Conservation (phyloP, 495 filamentous ascomycete genomes). For the Gamarada debralockiae region DNA sequence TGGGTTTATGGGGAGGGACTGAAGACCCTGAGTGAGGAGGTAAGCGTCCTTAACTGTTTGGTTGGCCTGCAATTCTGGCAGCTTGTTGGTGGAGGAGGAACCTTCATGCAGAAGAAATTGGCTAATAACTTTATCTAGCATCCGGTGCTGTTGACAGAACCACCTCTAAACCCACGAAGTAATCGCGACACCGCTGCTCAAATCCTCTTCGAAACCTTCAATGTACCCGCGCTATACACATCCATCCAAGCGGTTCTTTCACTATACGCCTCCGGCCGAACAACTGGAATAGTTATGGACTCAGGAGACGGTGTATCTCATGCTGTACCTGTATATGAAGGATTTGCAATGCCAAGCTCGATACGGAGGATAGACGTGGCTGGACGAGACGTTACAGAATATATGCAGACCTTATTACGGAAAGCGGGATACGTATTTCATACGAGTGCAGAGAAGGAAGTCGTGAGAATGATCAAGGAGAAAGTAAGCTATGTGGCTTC, state of each 20-base stretch:
- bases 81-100: background rate
- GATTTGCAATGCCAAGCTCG: constrained; percentile 92
- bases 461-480: constrained; percentile 58
- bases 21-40: constrained; percentile 95
- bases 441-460: constrained; percentile 62
- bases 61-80: background rate
- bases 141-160: constrained; percentile 94
- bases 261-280: constrained; percentile 92
- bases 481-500: constrained; percentile 85
- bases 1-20: constrained; percentile 61
- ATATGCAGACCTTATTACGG: constrained; percentile 85
- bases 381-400: constrained; percentile 95
- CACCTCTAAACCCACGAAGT: constrained; percentile 89
- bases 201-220: constrained; percentile 98
- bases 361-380: constrained; percentile 96
- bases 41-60: constrained; percentile 36
- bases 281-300: constrained; percentile 93
- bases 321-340: constrained; percentile 95
- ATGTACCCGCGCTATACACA: constrained; percentile 92
- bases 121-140: constrained; percentile 50
- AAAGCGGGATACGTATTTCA: constrained; percentile 94
- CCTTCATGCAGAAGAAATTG: too few species aligned
- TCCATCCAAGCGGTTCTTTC: constrained; percentile 97
- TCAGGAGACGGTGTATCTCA: constrained; percentile 96
- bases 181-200: constrained; percentile 97